A percentile compares a stretch with the other conserved stretches of the same genome.
Conservation (phyloP, 345 rosid species). For the Cardamine chenopodiifolia region DNA sequence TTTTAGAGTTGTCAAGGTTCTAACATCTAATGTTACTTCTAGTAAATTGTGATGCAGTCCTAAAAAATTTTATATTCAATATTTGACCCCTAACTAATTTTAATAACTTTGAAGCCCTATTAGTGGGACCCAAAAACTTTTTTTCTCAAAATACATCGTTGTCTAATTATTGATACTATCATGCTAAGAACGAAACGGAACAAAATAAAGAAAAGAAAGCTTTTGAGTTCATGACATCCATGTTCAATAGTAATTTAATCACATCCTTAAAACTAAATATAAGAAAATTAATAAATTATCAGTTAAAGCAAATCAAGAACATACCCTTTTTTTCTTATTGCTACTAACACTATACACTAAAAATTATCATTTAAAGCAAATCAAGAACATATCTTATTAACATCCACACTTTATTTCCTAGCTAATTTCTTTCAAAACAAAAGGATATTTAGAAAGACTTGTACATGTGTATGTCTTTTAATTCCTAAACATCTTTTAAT, state of each 20-base stretch:
- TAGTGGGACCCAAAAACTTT: neutral
- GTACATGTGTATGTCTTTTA: neutral
- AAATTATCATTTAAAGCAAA: too few relatives aligned
- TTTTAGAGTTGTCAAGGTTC: slow-evolving; percentile 13
- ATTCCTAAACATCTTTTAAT: neutral
- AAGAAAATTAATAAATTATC: neutral
- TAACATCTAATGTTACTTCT: neutral
- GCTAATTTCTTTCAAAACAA: neutral
- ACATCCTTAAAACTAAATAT: neutral
- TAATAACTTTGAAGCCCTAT: neutral
- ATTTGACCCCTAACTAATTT: neutral
- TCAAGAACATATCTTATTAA: neutral
- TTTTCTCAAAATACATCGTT: neutral
- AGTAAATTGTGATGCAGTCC: neutral
- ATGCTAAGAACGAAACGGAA: neutral
- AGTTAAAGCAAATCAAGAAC: neutral
- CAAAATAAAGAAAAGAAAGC: neutral
- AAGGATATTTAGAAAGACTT: neutral
- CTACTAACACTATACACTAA: too few relatives aligned
- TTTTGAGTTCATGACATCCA: slow-evolving; percentile 22
- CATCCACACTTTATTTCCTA: neutral
- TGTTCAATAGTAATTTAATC: slow-evolving; percentile 6
- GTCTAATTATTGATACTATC: neutral
- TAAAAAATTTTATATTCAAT: neutral
- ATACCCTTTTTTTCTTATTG: neutral